phyloP scores from a whole-genome alignment of 495 filamentous ascomycete species.

The Tuber calosporum region DNA sequence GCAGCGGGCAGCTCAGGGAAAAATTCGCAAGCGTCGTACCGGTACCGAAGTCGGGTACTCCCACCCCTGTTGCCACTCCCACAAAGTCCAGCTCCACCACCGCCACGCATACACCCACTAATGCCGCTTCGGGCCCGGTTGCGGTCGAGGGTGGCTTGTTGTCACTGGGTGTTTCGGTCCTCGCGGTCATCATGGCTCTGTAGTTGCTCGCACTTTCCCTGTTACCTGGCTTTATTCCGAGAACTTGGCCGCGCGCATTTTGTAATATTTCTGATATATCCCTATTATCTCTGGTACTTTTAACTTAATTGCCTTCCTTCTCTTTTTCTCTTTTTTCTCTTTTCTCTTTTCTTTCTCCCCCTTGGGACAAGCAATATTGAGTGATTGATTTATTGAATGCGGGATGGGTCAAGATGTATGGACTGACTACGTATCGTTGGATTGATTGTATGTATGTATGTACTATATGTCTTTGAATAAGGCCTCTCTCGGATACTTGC shows the following conservation, averaged over 20 bases:
- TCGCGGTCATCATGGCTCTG: background rate
- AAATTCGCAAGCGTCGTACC: background rate
- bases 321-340: background rate
- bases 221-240: background rate
- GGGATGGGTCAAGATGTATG: background rate
- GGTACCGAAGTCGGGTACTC: no score
- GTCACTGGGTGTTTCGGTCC: background rate
- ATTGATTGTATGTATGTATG: background rate
- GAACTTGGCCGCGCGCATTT: background rate
- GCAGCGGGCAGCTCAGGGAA: background rate
- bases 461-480: background rate
- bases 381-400: background rate
- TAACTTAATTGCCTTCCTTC: background rate
- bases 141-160: background rate
- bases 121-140: background rate
- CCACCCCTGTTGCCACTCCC: no score
- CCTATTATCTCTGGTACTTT: background rate
- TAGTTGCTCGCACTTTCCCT: background rate
- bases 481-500: background rate
- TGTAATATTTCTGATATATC: background rate
- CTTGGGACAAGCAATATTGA: background rate
- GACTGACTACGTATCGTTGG: background rate
- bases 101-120: no score
- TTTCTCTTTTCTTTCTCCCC: background rate
- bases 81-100: no score